phyloP scores from a whole-genome alignment of 225 moss, liverwort and hornwort genomes.

The Polytrichum commune region DNA sequence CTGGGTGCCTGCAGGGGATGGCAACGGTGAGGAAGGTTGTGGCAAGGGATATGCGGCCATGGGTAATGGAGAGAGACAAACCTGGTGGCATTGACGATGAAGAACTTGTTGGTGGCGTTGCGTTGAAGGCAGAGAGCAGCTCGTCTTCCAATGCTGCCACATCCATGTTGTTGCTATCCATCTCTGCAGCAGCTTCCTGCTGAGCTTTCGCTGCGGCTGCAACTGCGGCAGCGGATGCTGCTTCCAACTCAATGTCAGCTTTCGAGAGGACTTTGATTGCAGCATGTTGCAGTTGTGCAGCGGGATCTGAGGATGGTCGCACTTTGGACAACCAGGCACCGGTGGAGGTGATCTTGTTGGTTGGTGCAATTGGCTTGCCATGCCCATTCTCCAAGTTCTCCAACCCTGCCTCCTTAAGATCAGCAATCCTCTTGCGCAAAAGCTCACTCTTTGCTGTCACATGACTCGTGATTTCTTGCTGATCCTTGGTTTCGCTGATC shows the following conservation, averaged over 20 bases:
- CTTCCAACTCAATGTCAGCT: slow-evolving; percentile 26
- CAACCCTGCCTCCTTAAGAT: background rate
- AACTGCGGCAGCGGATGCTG: slow-evolving; percentile 5
- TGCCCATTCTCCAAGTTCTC: background rate
- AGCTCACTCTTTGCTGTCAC: background rate
- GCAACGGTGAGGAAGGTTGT: background rate
- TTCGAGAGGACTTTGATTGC: slow-evolving; percentile 29
- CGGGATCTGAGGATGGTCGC: slow-evolving; percentile 27
- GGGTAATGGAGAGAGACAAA: slow-evolving; percentile 1
- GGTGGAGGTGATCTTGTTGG: slow-evolving; percentile 12
- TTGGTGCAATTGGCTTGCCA: background rate
- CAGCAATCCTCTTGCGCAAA: background rate
- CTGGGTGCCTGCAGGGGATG: background rate
- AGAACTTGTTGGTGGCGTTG: background rate
- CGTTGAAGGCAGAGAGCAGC: background rate
- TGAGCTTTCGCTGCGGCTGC: slow-evolving; percentile 24
- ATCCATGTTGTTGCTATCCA: slow-evolving; percentile 4
- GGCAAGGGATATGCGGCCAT: slow-evolving; percentile 5
- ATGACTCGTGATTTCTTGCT: background rate
- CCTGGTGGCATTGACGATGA: background rate
- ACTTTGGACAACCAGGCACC: slow-evolving; percentile 39
- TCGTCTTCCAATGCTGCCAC: slow-evolving; percentile 12
- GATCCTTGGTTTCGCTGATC: background rate
- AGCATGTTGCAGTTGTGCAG: slow-evolving; percentile 6
- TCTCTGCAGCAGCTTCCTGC: too few relatives aligned